Evolutionary conservation across 306 rosid genomes (phyloP), one percentile per base, ranked within the genome.

Genomic region (Biancaea sappan): DNA sequence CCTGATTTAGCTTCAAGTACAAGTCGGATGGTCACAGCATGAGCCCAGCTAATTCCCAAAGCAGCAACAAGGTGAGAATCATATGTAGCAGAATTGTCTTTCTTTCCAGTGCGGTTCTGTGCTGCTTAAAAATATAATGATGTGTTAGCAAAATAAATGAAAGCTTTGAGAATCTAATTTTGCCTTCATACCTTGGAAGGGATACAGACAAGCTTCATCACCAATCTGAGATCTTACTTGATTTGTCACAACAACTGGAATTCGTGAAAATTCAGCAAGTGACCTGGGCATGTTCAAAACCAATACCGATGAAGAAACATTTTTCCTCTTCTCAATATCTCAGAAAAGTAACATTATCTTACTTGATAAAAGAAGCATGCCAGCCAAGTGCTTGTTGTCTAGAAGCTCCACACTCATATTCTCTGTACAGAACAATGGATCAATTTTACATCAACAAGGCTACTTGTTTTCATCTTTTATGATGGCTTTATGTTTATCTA

Each of bases 41-140:
- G 98, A 83, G 98, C 96, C 97, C 98, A 94, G 50, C 92, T 84
- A 84, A 89, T 82, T 24, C 98, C 98, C 94, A 94, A 81, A 67
- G 97, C 98, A 79, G 97, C 94, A 82, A 94, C 96, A 74, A 94
- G 94, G 82, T 86, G 92, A 86, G 92, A 91, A 62, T 88, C 97
- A 70, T 84, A 83, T 72, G 86, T 75, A 69, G 81, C 64, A 44
- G 64, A 76, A 76, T 63, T 35, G 34, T 81, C 83, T 19, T 70
- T 53, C 67, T 52, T 59, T 54, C 52, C 82, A 43, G 70, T 38
- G 73, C 50, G 72, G 69, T 79, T 71, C 66, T 71, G 84, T 37
- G 64, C 94, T 88, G 88, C 73, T 69, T 47, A 68, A 71, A 66
- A 63, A 76, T 67, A 47, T 34, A 72, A n/a, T 43, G 62, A 14